Evolutionary conservation across 2,329 filamentous ascomycete genomes (phyloP), one percentile per base, ranked within the genome.

Genomic region (Pleurostoma richardsiae): DNA sequence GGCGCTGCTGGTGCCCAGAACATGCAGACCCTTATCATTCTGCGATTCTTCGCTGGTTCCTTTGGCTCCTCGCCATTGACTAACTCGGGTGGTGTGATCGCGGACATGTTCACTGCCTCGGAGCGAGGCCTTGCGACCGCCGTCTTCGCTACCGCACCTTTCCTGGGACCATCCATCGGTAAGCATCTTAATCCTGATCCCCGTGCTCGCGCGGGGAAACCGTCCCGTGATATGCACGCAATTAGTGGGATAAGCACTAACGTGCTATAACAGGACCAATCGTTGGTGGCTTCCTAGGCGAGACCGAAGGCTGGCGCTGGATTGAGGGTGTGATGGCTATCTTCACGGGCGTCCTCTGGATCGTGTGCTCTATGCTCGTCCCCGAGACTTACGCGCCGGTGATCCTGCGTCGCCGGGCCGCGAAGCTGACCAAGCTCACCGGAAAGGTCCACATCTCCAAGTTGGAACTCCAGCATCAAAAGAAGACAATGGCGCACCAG

Each of bases 251-350:
- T 19, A 19, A 19, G 19, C 19, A 19, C 19, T 19, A 19, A 19
- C 19, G 19, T 19, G 19, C 19, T 19, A 19, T 19, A 19, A 3
- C 19, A 52, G 50, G 85, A 1, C 86, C 86, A 2, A 81, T 88
- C 41, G 76, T 78, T 5, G 82, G 82, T 51, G 83, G 83, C 3
- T 89, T 88, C 60, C 66, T 87, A 2, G 80, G 81, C 7, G 73
- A 82, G 60, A 70, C 74, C 3, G 75, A 73, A 10, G 83, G 83
- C 11, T 88, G 85, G 86, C 71, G 82, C 56, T 88, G 85, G 85
- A 77, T 88, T 27, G 75, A 83, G 64, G 83, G 82, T 3, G 65
- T 87, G 6, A 75, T 85, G 65, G 76, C 79, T 42, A 77, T 79
- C 49, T 83, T 87, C 59, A 82, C 79, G 3, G 81, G 80, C 7